Conservation (phyloP, 768 basidiomycete genomes). For the Arthromyces matolae region DNA sequence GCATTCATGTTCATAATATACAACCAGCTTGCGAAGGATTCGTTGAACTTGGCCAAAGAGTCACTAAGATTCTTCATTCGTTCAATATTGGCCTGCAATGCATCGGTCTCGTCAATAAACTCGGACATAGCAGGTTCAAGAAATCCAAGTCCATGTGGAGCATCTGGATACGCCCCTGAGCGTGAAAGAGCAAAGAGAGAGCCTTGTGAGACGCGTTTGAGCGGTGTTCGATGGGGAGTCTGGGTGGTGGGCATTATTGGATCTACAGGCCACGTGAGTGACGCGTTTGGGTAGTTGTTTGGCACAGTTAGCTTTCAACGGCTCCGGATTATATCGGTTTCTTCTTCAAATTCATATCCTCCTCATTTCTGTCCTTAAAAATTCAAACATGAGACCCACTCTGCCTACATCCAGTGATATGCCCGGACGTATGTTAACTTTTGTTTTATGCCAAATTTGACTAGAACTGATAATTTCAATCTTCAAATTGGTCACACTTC, state of each 20-base stretch:
- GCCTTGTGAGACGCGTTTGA: slow-evolving; percentile 87
- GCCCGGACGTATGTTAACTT: slow-evolving; percentile 70
- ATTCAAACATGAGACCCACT: slow-evolving; percentile 58
- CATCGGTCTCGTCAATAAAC: slow-evolving; percentile 84
- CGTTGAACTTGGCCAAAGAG: slow-evolving; percentile 83
- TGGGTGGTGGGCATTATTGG: slow-evolving; percentile 27
- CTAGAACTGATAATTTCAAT: background rate
- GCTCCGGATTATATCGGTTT: slow-evolving; percentile 20
- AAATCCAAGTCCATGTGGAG: slow-evolving; percentile 82
- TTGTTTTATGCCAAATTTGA: background rate
- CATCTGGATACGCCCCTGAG: slow-evolving; percentile 67
- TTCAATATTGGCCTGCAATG: slow-evolving; percentile 71
- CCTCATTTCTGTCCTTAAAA: slow-evolving; percentile 11
- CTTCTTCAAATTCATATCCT: slow-evolving; percentile 15
- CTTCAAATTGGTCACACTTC: background rate
- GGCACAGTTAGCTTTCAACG: slow-evolving; percentile 15
- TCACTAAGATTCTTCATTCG: slow-evolving; percentile 68
- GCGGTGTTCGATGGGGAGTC: slow-evolving; percentile 73
- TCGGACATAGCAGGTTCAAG: slow-evolving; percentile 82
- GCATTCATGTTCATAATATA: slow-evolving; percentile 95
- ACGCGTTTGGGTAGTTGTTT: slow-evolving; percentile 23
- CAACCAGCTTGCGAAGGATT: slow-evolving; percentile 87
- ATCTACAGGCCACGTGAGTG: slow-evolving; percentile 14
- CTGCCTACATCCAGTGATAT: slow-evolving; percentile 63
- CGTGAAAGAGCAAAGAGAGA: slow-evolving; percentile 84